Evolutionary conservation across 345 rosid species (phyloP).

Genomic region (Barbarea vulgaris): DNA sequence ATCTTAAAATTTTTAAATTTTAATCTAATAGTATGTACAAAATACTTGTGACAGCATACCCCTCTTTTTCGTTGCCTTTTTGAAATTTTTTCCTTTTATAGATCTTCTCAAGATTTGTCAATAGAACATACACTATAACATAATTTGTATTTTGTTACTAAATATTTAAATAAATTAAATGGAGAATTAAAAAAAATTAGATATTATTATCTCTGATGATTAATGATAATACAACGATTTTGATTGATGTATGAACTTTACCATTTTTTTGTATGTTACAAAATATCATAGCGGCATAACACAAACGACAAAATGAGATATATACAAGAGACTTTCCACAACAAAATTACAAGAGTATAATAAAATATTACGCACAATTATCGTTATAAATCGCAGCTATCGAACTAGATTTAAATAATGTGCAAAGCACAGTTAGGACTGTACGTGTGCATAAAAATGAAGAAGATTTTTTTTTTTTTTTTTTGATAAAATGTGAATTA

Average conservation of each 20-base stretch:
- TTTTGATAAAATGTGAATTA: too few relatives aligned
- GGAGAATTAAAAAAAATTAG: background rate
- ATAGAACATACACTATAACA: conserved; percentile 18
- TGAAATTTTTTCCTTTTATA: conserved; percentile 21
- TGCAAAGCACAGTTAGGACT: too few relatives aligned
- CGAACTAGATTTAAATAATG: too few relatives aligned
- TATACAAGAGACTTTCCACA: too few relatives aligned
- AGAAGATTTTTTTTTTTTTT: too few relatives aligned
- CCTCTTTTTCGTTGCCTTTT: conserved; percentile 35
- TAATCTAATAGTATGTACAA: background rate
- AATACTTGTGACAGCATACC: conserved; percentile 21
- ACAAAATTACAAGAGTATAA: too few relatives aligned
- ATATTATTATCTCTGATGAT: background rate
- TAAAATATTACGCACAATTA: too few relatives aligned
- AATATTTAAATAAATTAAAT: background rate
- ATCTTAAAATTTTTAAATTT: background rate
- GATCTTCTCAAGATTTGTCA: conserved; percentile 40
- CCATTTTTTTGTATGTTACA: background rate
- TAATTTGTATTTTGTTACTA: background rate
- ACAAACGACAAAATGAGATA: conserved; percentile 7
- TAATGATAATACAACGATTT: background rate
- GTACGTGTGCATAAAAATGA: too few relatives aligned
- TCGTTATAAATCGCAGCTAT: too few relatives aligned
- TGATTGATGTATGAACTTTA: conserved; percentile 13
- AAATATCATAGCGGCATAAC: background rate